Evolutionary conservation across 257 asterid species (phyloP).

Genomic region (Nicotiana sylvestris): DNA sequence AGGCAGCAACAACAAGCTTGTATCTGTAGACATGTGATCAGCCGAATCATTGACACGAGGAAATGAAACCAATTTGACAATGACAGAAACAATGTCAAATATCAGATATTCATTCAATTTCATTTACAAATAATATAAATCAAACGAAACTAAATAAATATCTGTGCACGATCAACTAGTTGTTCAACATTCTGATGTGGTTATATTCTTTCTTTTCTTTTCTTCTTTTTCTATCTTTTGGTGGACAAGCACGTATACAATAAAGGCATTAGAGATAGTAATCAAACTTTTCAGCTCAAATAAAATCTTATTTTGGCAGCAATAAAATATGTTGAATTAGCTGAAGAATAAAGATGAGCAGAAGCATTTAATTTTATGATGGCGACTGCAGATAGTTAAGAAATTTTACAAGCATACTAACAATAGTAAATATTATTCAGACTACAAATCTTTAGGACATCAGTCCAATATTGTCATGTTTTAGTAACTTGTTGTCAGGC

Average conservation of each 20-base stretch:
- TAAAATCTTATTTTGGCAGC: background rate
- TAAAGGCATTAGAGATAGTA: background rate
- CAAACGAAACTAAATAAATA: background rate
- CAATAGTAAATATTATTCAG: background rate
- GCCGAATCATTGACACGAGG: background rate
- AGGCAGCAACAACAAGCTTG: slow-evolving; percentile 82
- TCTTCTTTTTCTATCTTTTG: background rate
- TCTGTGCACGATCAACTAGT: background rate
- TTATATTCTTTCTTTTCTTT: background rate
- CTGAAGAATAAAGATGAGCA: slow-evolving; percentile 1
- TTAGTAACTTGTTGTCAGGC: background rate
- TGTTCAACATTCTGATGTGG: background rate
- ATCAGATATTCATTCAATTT: background rate
- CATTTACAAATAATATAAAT: background rate
- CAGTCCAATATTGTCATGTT: background rate
- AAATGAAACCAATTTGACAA: background rate
- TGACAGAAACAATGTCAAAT: slow-evolving; percentile 6
- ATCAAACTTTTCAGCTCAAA: background rate
- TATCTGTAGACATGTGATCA: slow-evolving; percentile 44
- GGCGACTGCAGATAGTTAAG: background rate
- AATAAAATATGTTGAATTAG: background rate
- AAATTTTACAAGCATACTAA: background rate
- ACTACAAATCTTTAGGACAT: background rate
- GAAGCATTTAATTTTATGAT: background rate
- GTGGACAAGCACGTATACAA: background rate